Conservation (phyloP, 352 stramenopile genomes). For the Globisporangium parvum region DNA sequence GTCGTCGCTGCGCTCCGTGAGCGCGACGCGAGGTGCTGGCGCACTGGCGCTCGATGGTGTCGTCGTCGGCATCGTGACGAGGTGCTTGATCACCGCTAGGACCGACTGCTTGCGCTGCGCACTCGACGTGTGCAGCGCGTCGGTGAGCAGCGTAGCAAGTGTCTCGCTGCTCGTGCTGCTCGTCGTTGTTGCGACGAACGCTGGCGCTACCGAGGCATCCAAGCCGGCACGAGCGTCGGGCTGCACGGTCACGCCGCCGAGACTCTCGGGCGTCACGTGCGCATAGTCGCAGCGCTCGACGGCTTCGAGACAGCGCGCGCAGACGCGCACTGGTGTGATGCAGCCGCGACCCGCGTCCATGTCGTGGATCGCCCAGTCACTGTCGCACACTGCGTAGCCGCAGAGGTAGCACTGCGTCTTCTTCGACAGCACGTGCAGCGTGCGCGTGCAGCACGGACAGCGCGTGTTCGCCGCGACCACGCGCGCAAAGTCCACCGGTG, state of each 20-base stretch:
- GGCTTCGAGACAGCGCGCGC: constrained; percentile 12
- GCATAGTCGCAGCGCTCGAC: constrained; percentile 17
- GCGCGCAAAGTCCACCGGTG: constrained; percentile 26
- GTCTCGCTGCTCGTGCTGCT: not conserved
- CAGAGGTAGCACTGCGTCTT: constrained; percentile 23
- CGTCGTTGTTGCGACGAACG: not conserved
- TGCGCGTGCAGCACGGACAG: constrained; percentile 47
- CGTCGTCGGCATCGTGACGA: constrained; percentile 14
- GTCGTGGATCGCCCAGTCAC: constrained; percentile 19
- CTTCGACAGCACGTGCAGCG: constrained; percentile 18
- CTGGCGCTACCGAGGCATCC: not conserved
- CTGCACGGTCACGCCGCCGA: not conserved
- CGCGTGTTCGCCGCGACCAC: constrained; percentile 37
- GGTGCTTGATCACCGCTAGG: constrained; percentile 25
- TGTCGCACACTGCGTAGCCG: constrained; percentile 23
- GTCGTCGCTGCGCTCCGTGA: constrained; percentile 7
- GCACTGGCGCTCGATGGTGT: not conserved
- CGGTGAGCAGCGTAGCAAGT: not conserved
- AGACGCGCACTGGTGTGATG: constrained; percentile 12
- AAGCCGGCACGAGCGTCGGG: not conserved
- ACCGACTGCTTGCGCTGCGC: constrained; percentile 10
- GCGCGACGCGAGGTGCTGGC: not conserved
- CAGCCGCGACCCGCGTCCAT: constrained; percentile 3
- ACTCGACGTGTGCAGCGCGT: constrained; percentile 3
- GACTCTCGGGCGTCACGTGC: not conserved